Evolutionary conservation across 164 flowering plant genomes (phyloP).

Genomic region (Amborella trichopoda): DNA sequence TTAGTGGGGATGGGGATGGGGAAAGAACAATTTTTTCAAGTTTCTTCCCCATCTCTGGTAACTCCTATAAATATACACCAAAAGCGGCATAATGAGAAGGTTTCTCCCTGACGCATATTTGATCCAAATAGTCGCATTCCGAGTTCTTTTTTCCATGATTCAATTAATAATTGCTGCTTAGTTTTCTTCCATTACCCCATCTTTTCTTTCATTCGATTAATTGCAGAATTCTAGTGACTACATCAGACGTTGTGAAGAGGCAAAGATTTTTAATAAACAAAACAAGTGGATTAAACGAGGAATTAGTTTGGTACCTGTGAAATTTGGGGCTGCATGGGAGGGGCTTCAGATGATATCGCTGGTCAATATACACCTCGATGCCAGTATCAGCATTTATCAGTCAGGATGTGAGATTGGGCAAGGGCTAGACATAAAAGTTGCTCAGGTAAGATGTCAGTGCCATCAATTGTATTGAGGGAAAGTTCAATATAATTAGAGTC

Average conservation of each 20-base stretch:
- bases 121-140: too few relatives aligned
- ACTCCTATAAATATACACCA: too few relatives aligned
- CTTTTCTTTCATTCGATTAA: background rate
- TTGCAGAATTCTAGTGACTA: conserved; percentile 6
- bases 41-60: too few relatives aligned
- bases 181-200: background rate
- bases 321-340: conserved; percentile 2
- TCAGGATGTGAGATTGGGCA: conserved; percentile 6
- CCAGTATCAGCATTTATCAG: conserved; percentile 6
- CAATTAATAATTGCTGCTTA: too few relatives aligned
- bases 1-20: too few relatives aligned
- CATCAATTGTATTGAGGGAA: too few relatives aligned
- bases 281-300: conserved; percentile 6
- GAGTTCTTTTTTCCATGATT: too few relatives aligned
- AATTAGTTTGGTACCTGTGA: conserved; percentile 6
- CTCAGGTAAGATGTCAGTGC: conserved; percentile 6
- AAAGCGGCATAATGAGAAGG: too few relatives aligned
- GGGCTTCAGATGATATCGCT: conserved; percentile 4
- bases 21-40: too few relatives aligned
- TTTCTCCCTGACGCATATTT: too few relatives aligned
- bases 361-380: conserved; percentile 5
- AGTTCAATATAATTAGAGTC: too few relatives aligned
- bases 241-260: conserved; percentile 5
- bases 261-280: conserved; percentile 2
- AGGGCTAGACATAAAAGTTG: conserved; percentile 6